Percentiles rank a stretch among this genome's conserved stretches.
Conservation (phyloP, 345 rosid species). For the Lepidium sativum region DNA sequence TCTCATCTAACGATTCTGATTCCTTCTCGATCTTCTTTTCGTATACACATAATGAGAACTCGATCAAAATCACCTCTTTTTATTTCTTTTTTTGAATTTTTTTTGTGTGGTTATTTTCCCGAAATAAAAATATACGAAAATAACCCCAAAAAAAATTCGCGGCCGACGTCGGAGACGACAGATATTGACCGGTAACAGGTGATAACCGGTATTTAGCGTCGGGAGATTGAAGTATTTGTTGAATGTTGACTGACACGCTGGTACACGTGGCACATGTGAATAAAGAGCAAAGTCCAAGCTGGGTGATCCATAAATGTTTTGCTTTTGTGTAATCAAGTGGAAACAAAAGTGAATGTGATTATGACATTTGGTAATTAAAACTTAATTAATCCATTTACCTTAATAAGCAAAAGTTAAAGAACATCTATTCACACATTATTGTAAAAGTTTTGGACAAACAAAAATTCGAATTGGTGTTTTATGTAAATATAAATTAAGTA, state of each 20-base stretch:
- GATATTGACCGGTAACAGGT: constrained; percentile 7
- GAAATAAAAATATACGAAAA: too few relatives aligned
- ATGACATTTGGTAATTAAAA: neutral
- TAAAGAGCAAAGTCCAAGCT: constrained; percentile 19
- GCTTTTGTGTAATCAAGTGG: neutral
- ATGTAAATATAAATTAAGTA: too few relatives aligned
- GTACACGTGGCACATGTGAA: constrained; percentile 31
- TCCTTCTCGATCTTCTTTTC: constrained; percentile 4
- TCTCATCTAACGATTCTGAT: constrained; percentile 25
- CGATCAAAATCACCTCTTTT: neutral
- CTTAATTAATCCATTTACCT: neutral
- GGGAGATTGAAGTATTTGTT: neutral
- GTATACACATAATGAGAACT: too few relatives aligned
- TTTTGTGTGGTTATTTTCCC: too few relatives aligned
- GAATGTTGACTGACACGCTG: constrained; percentile 28
- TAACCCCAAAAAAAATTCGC: constrained; percentile 9
- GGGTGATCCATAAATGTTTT: constrained; percentile 1
- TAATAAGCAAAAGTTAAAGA: neutral
- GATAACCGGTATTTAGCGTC: constrained; percentile 5
- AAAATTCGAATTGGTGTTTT: too few relatives aligned
- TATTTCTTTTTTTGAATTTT: neutral
- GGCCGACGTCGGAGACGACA: constrained; percentile 18
- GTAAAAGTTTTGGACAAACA: too few relatives aligned
- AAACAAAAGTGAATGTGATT: neutral
- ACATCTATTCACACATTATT: too few relatives aligned